A percentile compares a stretch with the other conserved stretches of the same genome.
Evolutionary conservation across 257 asterid species (phyloP).

Genomic region (Voacanga thouarsii): DNA sequence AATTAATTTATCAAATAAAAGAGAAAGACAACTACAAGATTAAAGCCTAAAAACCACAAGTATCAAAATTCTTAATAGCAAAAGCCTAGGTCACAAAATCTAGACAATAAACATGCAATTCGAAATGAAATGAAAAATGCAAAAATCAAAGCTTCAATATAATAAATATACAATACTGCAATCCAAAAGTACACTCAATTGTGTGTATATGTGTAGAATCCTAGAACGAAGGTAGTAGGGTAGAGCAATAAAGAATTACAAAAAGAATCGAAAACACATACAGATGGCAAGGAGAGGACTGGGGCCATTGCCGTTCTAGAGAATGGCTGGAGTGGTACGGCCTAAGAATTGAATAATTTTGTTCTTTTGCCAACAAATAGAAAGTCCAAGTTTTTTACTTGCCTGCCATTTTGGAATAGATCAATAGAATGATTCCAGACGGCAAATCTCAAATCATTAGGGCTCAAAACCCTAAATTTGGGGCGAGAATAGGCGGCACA

Average conservation of each 20-base stretch:
- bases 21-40: too few species aligned
- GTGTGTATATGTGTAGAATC: background rate
- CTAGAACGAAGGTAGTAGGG: background rate
- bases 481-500: too few species aligned
- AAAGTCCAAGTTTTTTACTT: too few species aligned
- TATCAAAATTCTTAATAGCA: too few species aligned
- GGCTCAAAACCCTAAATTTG: too few species aligned
- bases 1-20: too few species aligned
- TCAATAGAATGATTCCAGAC: too few species aligned
- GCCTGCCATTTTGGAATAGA: too few species aligned
- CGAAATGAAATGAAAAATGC: background rate
- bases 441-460: too few species aligned
- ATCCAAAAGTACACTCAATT: background rate
- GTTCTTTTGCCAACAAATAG: conserved; percentile 64
- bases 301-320: conserved; percentile 94
- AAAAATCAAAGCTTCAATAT: background rate
- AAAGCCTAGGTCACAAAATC: conserved; percentile 1
- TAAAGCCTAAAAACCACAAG: too few species aligned
- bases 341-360: conserved; percentile 83
- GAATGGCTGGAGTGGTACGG: conserved; percentile 70
- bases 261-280: conserved; percentile 14
- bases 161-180: background rate
- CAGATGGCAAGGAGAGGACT: conserved; percentile 98
- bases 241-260: background rate
- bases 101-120: background rate